These are phyloP conservation scores for Nicotiana noctiflora DNA, from an alignment of 257 asterid genomes.

Conservation along the genomic window DNA sequence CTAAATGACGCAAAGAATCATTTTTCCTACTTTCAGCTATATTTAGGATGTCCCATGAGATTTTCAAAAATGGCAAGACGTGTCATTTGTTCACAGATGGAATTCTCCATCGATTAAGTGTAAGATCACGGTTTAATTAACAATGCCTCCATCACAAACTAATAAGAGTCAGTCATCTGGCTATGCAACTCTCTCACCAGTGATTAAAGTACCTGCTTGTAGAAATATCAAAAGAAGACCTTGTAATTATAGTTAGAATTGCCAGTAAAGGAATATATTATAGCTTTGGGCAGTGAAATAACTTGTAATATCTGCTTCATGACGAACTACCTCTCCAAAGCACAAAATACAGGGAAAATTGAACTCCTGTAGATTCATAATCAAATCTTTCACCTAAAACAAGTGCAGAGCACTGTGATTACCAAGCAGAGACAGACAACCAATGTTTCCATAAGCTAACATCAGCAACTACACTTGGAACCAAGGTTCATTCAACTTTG, in stretches of 20 bases:
- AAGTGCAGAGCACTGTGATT: neutral
- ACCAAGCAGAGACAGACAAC: neutral
- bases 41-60: constrained; percentile 1
- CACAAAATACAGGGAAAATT: neutral
- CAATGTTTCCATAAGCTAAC: neutral
- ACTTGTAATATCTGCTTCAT: neutral
- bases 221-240: neutral
- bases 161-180: neutral
- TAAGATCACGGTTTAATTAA: neutral
- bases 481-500: too few relatives aligned
- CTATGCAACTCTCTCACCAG: neutral
- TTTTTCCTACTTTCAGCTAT: constrained; percentile 8
- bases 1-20: neutral
- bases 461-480: neutral
- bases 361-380: neutral
- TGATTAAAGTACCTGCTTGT: neutral
- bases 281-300: neutral
- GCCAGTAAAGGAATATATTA: neutral
- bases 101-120: neutral
- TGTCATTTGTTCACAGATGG: neutral
- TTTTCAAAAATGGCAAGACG: neutral
- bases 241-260: neutral
- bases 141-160: neutral
- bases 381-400: neutral
- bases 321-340: neutral